Percentiles rank a stretch among this genome's conserved stretches.
Conservation (phyloP, 176 grass and related monocot species). For the Raddia distichophylla region DNA sequence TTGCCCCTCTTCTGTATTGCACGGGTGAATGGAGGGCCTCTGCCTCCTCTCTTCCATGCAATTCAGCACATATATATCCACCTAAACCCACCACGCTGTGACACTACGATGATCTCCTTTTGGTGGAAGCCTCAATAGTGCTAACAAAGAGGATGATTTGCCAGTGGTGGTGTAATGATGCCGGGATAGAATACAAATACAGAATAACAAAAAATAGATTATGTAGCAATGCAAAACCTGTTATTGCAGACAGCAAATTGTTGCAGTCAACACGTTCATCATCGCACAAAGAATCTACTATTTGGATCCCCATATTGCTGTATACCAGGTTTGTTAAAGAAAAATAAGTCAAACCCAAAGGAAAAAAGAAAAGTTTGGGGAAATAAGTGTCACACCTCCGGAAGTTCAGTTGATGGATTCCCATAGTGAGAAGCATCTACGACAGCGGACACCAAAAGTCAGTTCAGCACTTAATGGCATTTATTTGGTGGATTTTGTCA, state of each 20-base stretch:
- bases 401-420: constrained; percentile 90
- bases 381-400: constrained; percentile 62
- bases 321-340: constrained; percentile 34
- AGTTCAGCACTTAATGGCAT: constrained; percentile 40
- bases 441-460: constrained; percentile 35
- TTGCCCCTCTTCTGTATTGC: too few species aligned
- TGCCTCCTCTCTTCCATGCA: too few species aligned
- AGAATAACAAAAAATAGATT: constrained; percentile 28
- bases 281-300: constrained; percentile 78
- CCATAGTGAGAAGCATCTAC: constrained; percentile 84
- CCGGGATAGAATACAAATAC: neutral
- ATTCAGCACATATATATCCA: too few species aligned
- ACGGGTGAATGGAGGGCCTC: too few species aligned
- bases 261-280: constrained; percentile 80
- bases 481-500: constrained; percentile 32
- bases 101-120: too few species aligned
- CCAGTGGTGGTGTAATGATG: too few species aligned
- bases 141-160: too few species aligned
- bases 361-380: neutral
- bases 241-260: constrained; percentile 78
- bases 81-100: too few species aligned
- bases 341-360: constrained; percentile 34
- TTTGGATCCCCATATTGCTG: constrained; percentile 66
- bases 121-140: too few species aligned
- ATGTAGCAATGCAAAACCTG: constrained; percentile 53